Percentiles rank a stretch among this genome's conserved stretches.
Evolutionary conservation across 2,329 filamentous ascomycete genomes (phyloP).

Genomic region (Diaporthe sp.): DNA sequence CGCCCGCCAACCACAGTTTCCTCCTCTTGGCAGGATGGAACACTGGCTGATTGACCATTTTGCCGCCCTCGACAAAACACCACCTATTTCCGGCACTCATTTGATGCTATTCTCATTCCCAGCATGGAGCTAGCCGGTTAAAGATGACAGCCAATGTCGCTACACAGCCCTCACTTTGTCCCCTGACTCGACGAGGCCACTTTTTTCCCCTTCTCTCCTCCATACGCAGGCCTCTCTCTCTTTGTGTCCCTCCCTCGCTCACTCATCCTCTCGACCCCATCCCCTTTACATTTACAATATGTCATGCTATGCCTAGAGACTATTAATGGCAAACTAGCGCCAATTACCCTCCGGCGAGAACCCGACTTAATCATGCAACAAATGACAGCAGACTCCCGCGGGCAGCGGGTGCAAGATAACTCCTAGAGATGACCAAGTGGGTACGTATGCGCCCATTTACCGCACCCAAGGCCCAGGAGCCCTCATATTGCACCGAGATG

Average conservation of each 20-base stretch:
- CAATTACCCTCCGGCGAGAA: background rate
- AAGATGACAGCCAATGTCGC: constrained; percentile 19
- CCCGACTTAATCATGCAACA: constrained; percentile 13
- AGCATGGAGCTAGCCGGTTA: constrained; percentile 12
- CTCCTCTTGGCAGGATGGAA: constrained; percentile 23
- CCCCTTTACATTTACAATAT: background rate
- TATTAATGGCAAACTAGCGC: constrained; percentile 16
- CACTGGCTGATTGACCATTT: constrained; percentile 15
- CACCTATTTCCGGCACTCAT: constrained; percentile 23
- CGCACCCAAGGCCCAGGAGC: constrained; percentile 5
- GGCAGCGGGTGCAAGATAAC: background rate
- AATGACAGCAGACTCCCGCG: background rate
- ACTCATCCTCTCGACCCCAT: background rate
- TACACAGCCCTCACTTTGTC: constrained; percentile 10
- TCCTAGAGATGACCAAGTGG: constrained; percentile 6
- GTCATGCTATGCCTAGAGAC: constrained; percentile 9
- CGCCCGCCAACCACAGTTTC: background rate
- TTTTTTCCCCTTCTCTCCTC: too few relatives aligned
- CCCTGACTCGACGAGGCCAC: constrained; percentile 18
- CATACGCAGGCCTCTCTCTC: background rate
- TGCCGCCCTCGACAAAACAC: background rate
- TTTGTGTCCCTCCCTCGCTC: background rate
- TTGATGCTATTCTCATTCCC: constrained; percentile 29
- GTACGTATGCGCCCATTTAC: background rate
- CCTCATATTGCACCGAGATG: constrained; percentile 30